Evolutionary conservation across 345 rosid species (phyloP), one percentile per base, ranked within the genome.

Genomic region (Syzygium jambos): DNA sequence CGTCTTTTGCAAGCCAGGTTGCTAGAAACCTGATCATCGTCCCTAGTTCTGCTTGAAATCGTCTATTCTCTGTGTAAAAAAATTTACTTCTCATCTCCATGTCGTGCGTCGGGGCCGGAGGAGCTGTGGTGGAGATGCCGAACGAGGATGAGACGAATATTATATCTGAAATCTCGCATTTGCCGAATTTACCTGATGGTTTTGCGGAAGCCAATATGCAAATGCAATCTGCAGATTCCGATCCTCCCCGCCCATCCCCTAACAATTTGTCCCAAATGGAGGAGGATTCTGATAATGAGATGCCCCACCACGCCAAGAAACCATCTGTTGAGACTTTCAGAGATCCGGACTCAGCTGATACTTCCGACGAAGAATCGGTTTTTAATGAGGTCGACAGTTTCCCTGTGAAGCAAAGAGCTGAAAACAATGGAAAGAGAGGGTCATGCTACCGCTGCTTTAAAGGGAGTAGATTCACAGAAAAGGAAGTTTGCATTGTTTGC

Each of bases 401-500:
- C 73, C 88, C 89, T 30, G 85, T 27, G 78, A 89, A 89, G 68
- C 94, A 73, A 52, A 90, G 83, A 88, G 94, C 94, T 85, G 91
- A 89, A 51, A 96, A 95, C 89, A 93, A 89, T 51, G 97, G 95
- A 78, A 96, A 93, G 89, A 95, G 89, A 89, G 96, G 96, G 52
- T 92, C 96, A 17, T 95, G 99, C 89, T 95, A 95, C 90, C 94
- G 93, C 52, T 98, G 99, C 91, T 34, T 86, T 87, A 86, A 87
- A 88, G 97, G 98, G 59, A 95, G 91, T 89, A 87, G 92, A 89
- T 93, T 96, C 80, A 94, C 93, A 1, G 93, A 91, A 80, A 98
- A 95, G 90, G 99, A 95, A 91, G 89, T 89, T 22, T 98, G 99
- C 90, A 92, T 98, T 88, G 99, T 96, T 59, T 98, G 99, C 46